Conservation (phyloP, 192 early-diverging fungal species). For the Mortierella hygrophila region DNA sequence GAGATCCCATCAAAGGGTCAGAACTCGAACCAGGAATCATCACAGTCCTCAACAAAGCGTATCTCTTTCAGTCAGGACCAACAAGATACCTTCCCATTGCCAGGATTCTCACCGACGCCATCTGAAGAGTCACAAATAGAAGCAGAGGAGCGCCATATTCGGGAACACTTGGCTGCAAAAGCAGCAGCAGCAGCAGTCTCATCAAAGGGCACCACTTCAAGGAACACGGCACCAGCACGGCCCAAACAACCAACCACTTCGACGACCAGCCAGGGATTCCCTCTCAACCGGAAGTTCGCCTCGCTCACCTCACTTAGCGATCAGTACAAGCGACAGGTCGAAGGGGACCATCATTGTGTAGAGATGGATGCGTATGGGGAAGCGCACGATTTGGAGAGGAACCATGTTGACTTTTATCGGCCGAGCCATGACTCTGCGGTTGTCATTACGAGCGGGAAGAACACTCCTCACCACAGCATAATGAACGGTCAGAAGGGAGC, state of each 20-base stretch:
- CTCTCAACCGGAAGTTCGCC: constrained; percentile 24
- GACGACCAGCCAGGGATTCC: neutral
- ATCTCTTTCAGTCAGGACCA: constrained; percentile 1
- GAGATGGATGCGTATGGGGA: constrained; percentile 32
- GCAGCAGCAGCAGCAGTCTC: neutral
- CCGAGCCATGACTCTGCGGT: constrained; percentile 49
- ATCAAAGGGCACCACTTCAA: neutral
- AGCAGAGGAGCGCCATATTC: neutral
- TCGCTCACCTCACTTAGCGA: constrained; percentile 29
- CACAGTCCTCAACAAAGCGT: neutral
- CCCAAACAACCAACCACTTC: neutral
- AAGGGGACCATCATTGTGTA: neutral
- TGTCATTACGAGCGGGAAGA: constrained; percentile 16
- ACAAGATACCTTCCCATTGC: neutral
- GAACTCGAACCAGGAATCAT: constrained; percentile 7
- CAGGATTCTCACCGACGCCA: neutral
- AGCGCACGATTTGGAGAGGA: constrained; percentile 30
- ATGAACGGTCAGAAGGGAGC: constrained; percentile 9
- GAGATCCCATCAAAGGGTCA: constrained; percentile 22
- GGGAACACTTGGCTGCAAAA: neutral
- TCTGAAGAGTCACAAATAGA: neutral
- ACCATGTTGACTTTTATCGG: constrained; percentile 5
- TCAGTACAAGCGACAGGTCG: constrained; percentile 5
- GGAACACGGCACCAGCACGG: constrained; percentile 13
- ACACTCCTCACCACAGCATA: constrained; percentile 34